Conservation (phyloP, 202 grass and related monocot species). For the Carex arenaria region DNA sequence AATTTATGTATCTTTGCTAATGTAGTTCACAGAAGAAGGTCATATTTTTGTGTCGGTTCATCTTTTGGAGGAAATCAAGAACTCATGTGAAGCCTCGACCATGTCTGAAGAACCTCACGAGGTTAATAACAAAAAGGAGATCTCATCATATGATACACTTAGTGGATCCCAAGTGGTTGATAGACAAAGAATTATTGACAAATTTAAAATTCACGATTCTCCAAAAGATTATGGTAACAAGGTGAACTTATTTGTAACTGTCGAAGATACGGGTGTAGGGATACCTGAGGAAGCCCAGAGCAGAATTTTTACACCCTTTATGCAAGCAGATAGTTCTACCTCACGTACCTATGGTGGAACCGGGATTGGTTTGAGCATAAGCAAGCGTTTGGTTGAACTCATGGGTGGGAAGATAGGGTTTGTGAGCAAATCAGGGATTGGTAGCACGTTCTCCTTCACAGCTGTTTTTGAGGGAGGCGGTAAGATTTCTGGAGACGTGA, state of each 20-base stretch:
- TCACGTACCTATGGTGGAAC: conserved; percentile 72
- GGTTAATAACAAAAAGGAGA: conserved; percentile 13
- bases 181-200: conserved; percentile 38
- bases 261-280: conserved; percentile 75
- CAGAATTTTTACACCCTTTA: conserved; percentile 72
- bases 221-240: conserved; percentile 26
- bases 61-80: conserved; percentile 59
- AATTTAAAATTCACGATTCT: conserved; percentile 41
- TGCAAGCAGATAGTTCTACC: conserved; percentile 81
- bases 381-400: conserved; percentile 57
- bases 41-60: conserved; percentile 69
- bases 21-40: conserved; percentile 64
- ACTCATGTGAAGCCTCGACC: background rate
- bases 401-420: conserved; percentile 66
- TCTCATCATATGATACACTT: conserved; percentile 37
- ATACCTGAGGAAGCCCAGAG: conserved; percentile 54
- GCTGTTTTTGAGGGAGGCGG: conserved; percentile 42
- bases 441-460: conserved; percentile 75
- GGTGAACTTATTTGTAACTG: conserved; percentile 45
- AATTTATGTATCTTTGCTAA: conserved; percentile 10
- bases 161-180: conserved; percentile 62
- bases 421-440: conserved; percentile 47
- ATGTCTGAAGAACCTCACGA: conserved; percentile 6
- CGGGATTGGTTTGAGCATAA: conserved; percentile 78
- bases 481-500: conserved; percentile 43